These are phyloP conservation scores for Phlyctochytrium arcticum DNA, from an alignment of 192 early-diverging fungal genomes.

Conservation along the genomic window DNA sequence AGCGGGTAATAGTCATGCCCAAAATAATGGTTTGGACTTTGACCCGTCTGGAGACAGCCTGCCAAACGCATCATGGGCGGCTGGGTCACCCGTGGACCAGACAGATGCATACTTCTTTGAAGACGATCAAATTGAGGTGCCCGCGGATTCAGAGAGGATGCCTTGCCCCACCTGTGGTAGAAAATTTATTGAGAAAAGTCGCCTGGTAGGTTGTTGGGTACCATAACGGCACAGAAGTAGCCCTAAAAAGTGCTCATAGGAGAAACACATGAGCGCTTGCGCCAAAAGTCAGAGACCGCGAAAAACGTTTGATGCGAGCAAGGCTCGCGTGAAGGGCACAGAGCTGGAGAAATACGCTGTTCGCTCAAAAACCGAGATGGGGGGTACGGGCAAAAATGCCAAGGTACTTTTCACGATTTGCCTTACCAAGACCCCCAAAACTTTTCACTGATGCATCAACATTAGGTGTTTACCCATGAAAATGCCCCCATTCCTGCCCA, in stretches of 20 bases:
- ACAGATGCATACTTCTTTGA: background rate
- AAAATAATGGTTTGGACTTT: background rate
- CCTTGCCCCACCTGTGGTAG: slow-evolving; percentile 42
- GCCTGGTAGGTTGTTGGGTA: slow-evolving; percentile 28
- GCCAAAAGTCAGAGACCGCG: slow-evolving; percentile 34
- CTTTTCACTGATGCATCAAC: too few species aligned
- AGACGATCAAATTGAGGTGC: background rate
- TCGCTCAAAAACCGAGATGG: too few species aligned
- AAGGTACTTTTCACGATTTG: too few species aligned
- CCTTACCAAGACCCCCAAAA: too few species aligned
- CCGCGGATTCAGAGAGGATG: background rate
- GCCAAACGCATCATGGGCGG: background rate
- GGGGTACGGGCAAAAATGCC: too few species aligned
- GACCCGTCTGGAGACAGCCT: too few species aligned
- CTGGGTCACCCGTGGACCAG: background rate
- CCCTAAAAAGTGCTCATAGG: too few species aligned
- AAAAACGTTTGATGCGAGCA: slow-evolving; percentile 46
- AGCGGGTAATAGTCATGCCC: too few species aligned
- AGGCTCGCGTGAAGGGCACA: slow-evolving; percentile 46
- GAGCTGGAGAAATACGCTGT: slow-evolving; percentile 49
- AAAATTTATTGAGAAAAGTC: slow-evolving; percentile 43
- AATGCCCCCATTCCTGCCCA: too few species aligned
- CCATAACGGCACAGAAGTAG: background rate
- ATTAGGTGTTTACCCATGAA: too few species aligned
- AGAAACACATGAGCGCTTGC: slow-evolving; percentile 44